Evolutionary conservation across 768 basidiomycete genomes (phyloP), one percentile per base, ranked within the genome.

Genomic region (Strobilomyces confusus): DNA sequence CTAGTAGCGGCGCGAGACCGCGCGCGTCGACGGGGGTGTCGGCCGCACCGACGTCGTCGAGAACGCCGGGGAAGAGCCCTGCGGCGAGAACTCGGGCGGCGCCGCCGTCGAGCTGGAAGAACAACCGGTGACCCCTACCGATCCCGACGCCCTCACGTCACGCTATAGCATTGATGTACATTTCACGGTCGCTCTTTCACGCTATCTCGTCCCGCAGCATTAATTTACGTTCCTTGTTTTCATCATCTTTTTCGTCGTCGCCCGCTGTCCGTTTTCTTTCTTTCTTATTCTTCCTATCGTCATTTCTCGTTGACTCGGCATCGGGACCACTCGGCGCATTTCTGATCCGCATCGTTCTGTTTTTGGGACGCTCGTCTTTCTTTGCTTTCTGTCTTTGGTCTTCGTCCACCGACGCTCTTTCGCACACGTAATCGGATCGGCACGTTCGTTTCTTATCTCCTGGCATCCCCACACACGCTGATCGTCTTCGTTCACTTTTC

Each of bases 71-170:
- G 20, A 65, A 60, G 30, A 41, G 53, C 55, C 47, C 63, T 53
- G 49, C 30, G 26, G 52, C 46, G 44, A 55, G 68, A 57, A 73
- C 63, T 22, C 56, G 57, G 43, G 70, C 71, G n/a, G 71, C 76
- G 2, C 83, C 83, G 9, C 83, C 83, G 13, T 85, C 83, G 33
- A 84, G 83, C 57, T 86, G 83, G 83, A 83, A 79, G 66, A 69
- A 9, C 42, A 26, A 56, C 4, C 63, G 63, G 32, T 69, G 44
- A 58, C 20, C 22, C 30, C 20, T 5, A 22, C 14, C 3, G 42
- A n/a, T 41, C 11, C n/a, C 38, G 19, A 40, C 38, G n/a, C 20
- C 30, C 20, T 9, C 5, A 25, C 22, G 17, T 25, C 15, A 37
- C 12, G n/a, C 6, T 29, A 9, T 19, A 30, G 8, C 26, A 45